Evolutionary conservation across 2,329 filamentous ascomycete species (phyloP), one percentile per base, ranked within the genome.

Genomic region (Raffaelea deltoideospora): DNA sequence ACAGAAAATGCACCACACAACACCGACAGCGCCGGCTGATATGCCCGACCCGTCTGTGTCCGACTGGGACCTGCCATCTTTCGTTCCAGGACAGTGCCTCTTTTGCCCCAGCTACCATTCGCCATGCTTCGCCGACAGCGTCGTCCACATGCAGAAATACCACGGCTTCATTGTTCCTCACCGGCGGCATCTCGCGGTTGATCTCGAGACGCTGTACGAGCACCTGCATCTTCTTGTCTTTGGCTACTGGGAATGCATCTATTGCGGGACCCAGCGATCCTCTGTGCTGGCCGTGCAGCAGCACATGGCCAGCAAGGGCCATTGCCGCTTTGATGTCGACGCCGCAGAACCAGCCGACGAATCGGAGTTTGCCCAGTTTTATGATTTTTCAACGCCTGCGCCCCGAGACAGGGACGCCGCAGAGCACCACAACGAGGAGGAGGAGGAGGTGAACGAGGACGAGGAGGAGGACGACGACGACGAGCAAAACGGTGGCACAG

Each of bases 151-250:
- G 68, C 55, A 55, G 21, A 55, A 53, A 15, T 39, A 51, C 3
- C 68, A 73, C 43, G 56, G 65, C 30, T 51, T 72, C 4, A 54
- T 60, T 34, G 46, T 70, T 14, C 60, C 58, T 1, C 48, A 59
- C 21, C 48, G 44, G 23, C 41, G 57, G 1, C 47, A 53, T 10
- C 50, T 72, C 0, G 41, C 53, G 1, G 60, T 68, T 10, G 65
- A 71, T 37, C 41, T 62, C 3, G 60, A 63, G 26, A 60, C 61
- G 0, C 48, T 72, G 2, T 50, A 71, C 26, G 44, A 52, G 29
- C 69, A 69, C 37, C 49, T 71, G 0, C 56, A 63, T 36, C 54
- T 67, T 9, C 49, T 72, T 17, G 61, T 72, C 13, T 60, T 53
- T 17, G 56, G 48, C 1, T 69, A 66, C 37, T 52, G 53, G 15